Percentiles rank a stretch among this genome's conserved stretches.
Evolutionary conservation across 768 basidiomycete genomes (phyloP).

Genomic region (Pleurotus giganteus): DNA sequence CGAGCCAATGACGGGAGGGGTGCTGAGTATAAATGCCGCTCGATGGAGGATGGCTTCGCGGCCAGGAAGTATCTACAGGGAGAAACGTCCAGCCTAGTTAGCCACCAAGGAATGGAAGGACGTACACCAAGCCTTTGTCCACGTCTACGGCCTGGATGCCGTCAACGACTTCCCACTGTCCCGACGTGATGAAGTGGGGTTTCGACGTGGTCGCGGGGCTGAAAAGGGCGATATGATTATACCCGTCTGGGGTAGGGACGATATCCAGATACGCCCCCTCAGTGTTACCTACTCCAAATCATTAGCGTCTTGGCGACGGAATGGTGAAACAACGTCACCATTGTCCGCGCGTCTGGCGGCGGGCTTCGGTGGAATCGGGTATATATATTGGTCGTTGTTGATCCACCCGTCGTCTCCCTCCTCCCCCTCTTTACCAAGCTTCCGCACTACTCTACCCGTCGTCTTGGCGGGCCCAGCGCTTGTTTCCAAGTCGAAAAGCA

Average conservation of each 20-base stretch:
- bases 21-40: slow-evolving; percentile 82
- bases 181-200: slow-evolving; percentile 83
- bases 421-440: slow-evolving; percentile 79
- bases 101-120: slow-evolving; percentile 17
- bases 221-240: slow-evolving; percentile 91
- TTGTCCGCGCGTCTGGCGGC: neutral
- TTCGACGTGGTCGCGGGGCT: slow-evolving; percentile 65
- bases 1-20: slow-evolving; percentile 55
- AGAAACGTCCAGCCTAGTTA: slow-evolving; percentile 15
- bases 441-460: slow-evolving; percentile 62
- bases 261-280: slow-evolving; percentile 85
- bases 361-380: neutral
- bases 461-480: slow-evolving; percentile 23
- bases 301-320: neutral
- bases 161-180: slow-evolving; percentile 86
- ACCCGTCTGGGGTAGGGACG: slow-evolving; percentile 78
- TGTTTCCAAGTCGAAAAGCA: slow-evolving; percentile 61
- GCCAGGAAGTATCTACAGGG: slow-evolving; percentile 79
- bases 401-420: slow-evolving; percentile 95
- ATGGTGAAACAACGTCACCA: neutral
- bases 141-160: slow-evolving; percentile 72
- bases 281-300: neutral
- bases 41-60: slow-evolving; percentile 76
- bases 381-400: slow-evolving; percentile 39
- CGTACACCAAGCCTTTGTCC: slow-evolving; percentile 70